Conservation (phyloP, 176 grass and related monocot species). For the Oryza glaberrima region DNA sequence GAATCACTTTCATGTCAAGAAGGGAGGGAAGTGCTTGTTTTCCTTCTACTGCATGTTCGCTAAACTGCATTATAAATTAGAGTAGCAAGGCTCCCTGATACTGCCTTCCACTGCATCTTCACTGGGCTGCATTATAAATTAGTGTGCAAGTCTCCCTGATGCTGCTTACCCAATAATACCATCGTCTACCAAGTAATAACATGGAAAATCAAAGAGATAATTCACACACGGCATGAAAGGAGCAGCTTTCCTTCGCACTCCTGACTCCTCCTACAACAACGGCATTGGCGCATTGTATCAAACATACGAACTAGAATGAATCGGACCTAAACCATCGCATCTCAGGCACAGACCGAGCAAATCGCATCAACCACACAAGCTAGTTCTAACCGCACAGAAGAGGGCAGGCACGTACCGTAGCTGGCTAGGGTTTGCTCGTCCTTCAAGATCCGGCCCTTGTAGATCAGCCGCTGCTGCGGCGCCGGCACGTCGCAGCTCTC, state of each 20-base stretch:
- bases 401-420: slow-evolving; percentile 46
- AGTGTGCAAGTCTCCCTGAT: neutral
- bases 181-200: neutral
- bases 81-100: neutral
- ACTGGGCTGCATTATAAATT: neutral
- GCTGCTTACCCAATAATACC: neutral
- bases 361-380: neutral
- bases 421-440: slow-evolving; percentile 72
- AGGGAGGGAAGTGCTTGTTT: neutral
- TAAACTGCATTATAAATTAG: neutral
- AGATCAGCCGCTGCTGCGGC: slow-evolving; percentile 77
- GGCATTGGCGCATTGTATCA: slow-evolving; percentile 28
- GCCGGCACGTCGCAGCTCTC: slow-evolving; percentile 62
- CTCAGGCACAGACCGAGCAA: neutral
- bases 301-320: neutral
- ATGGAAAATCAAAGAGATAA: neutral
- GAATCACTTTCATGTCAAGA: neutral
- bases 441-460: slow-evolving; percentile 75
- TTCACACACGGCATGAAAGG: neutral
- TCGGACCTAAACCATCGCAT: neutral
- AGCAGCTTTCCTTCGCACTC: neutral
- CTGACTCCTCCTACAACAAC: neutral
- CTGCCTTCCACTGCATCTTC: neutral
- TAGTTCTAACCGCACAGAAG: neutral
- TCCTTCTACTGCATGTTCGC: neutral